phyloP scores from a whole-genome alignment of 768 basidiomycete species.

The Boletus tomentosulus region DNA sequence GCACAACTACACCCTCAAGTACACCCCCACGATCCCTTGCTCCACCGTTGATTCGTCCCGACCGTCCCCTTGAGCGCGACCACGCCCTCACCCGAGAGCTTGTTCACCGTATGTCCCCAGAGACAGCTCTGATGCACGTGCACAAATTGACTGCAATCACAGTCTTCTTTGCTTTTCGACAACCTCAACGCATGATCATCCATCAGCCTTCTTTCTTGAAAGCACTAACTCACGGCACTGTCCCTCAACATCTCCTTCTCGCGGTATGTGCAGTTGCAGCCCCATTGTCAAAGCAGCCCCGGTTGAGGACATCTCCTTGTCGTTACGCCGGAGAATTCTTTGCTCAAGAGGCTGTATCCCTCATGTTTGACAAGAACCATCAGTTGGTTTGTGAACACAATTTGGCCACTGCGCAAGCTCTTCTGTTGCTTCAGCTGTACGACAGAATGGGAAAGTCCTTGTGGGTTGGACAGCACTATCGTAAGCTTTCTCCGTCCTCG shows the following conservation, averaged over 20 bases:
- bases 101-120: conserved; percentile 55
- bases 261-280: conserved; percentile 78
- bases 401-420: conserved; percentile 70
- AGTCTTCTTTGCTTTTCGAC: conserved; percentile 84
- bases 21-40: conserved; percentile 33
- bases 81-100: conserved; percentile 66
- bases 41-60: conserved; percentile 33
- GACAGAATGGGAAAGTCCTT: conserved; percentile 44
- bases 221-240: conserved; percentile 57
- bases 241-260: conserved; percentile 68
- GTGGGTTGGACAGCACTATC: conserved; percentile 28
- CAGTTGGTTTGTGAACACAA: conserved; percentile 55
- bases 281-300: conserved; percentile 65
- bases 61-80: conserved; percentile 50
- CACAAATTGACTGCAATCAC: conserved; percentile 5
- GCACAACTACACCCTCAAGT: conserved; percentile 33
- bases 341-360: conserved; percentile 54
- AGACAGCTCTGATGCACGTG: not conserved
- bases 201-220: conserved; percentile 77
- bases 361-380: conserved; percentile 71
- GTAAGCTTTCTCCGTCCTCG: conserved; percentile 21
- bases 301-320: conserved; percentile 50
- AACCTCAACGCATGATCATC: conserved; percentile 70
- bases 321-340: conserved; percentile 53
- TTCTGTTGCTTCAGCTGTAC: conserved; percentile 68